Evolutionary conservation across 2,329 filamentous ascomycete genomes (phyloP).

Genomic region (Penicillium sp.): DNA sequence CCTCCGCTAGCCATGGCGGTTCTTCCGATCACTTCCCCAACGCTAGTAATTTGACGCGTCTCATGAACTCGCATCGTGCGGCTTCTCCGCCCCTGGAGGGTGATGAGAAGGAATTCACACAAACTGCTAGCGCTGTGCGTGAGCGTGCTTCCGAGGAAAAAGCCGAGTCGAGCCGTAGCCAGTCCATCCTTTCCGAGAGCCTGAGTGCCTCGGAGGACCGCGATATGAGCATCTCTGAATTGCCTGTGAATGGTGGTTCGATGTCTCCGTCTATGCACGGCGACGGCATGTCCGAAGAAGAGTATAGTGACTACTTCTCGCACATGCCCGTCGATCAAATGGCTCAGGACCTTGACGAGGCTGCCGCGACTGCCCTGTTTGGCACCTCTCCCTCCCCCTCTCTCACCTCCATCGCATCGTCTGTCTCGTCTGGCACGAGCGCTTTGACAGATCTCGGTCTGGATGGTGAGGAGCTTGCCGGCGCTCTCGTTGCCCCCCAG

Average conservation of each 20-base stretch:
- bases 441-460: conserved; percentile 33
- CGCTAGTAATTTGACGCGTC: conserved; percentile 58
- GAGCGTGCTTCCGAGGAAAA: conserved; percentile 50
- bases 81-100: conserved; percentile 86
- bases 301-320: conserved; percentile 40
- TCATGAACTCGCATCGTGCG: conserved; percentile 65
- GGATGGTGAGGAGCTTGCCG: conserved; percentile 27
- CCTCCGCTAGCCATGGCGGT: conserved; percentile 62
- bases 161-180: conserved; percentile 30
- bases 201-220: conserved; percentile 39
- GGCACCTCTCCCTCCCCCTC: conserved; percentile 46
- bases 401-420: conserved; percentile 42
- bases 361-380: conserved; percentile 38
- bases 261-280: conserved; percentile 32
- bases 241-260: conserved; percentile 34
- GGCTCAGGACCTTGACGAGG: conserved; percentile 35
- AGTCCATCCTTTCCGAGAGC: conserved; percentile 44
- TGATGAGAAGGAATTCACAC: conserved; percentile 95
- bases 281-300: conserved; percentile 32
- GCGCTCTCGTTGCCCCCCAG: conserved; percentile 26
- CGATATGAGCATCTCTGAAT: conserved; percentile 31
- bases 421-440: conserved; percentile 45
- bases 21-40: conserved; percentile 56
- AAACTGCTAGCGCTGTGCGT: conserved; percentile 83
- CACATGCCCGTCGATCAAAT: conserved; percentile 28